phyloP scores from a whole-genome alignment of 495 filamentous ascomycete genomes.

The Tuber microsphaerosporum region DNA sequence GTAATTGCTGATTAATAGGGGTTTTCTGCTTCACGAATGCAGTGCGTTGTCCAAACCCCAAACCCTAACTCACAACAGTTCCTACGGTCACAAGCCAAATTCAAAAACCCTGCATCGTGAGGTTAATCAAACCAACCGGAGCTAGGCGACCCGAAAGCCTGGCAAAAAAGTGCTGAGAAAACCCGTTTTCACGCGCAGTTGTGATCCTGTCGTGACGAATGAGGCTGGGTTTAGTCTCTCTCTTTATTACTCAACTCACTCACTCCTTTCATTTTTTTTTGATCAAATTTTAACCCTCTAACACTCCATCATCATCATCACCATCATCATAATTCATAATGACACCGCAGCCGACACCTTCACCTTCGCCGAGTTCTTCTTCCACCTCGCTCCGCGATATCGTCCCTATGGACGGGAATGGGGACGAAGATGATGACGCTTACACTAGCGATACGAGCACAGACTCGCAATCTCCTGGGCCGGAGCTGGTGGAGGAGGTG shows the following conservation, averaged over 20 bases:
- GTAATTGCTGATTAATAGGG: not conserved
- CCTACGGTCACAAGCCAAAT: not conserved
- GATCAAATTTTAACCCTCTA: not conserved
- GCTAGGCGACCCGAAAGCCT: not conserved
- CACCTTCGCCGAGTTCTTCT: slow-evolving; percentile 1
- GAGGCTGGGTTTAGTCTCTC: not conserved
- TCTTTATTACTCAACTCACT: not conserved
- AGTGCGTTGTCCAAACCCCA: not conserved
- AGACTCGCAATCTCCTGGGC: not conserved
- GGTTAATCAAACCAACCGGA: not conserved
- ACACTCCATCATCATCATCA: not conserved
- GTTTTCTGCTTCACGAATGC: not conserved
- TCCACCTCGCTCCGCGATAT: not conserved
- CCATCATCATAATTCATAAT: not conserved
- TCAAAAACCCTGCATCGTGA: not conserved
- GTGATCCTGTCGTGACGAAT: slow-evolving; percentile 1
- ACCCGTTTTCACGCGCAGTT: not conserved
- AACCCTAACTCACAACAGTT: not conserved
- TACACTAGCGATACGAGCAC: not conserved
- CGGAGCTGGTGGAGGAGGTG: not conserved
- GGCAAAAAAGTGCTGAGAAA: not conserved
- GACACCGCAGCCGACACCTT: not conserved
- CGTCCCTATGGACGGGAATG: not conserved
- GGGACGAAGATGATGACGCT: not conserved
- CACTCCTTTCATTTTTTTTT: not conserved